These are phyloP conservation scores for Escallonia rubra DNA, from an alignment of 129 eudicot species.

Conservation along the genomic window DNA sequence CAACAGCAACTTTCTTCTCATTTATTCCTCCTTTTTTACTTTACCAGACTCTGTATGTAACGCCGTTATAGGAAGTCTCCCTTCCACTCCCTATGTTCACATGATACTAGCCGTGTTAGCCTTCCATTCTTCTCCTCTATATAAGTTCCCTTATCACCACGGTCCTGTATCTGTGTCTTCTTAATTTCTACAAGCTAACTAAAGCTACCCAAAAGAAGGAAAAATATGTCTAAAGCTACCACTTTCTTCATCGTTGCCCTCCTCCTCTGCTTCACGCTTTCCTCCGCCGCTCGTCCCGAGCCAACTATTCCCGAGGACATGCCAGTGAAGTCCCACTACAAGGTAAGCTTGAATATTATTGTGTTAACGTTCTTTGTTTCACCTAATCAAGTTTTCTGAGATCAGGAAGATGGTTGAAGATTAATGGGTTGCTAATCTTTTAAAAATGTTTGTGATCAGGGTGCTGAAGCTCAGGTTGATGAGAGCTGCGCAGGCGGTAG, in stretches of 20 bases:
- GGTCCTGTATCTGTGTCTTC: no score
- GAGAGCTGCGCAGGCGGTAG: neutral
- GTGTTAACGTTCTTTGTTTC: neutral
- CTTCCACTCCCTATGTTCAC: no score
- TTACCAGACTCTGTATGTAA: no score
- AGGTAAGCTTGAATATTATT: neutral
- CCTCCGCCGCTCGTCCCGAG: constrained; percentile 2
- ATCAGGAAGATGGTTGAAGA: neutral
- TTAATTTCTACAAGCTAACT: no score
- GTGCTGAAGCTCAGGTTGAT: neutral
- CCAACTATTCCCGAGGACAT: neutral
- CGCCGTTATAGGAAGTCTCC: no score
- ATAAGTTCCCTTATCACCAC: no score
- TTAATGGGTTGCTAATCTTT: neutral
- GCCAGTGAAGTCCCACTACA: neutral
- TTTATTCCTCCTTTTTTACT: no score
- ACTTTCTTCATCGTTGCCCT: neutral
- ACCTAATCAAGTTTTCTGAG: no score
- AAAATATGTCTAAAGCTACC: neutral
- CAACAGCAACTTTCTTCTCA: no score
- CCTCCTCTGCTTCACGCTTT: constrained; percentile 5
- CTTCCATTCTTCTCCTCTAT: no score
- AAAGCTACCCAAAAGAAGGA: no score
- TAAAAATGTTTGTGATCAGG: neutral
- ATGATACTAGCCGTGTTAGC: no score